Evolutionary conservation across 495 filamentous ascomycete species (phyloP), one percentile per base, ranked within the genome.

Genomic region (Pseudevernia furfuracea): DNA sequence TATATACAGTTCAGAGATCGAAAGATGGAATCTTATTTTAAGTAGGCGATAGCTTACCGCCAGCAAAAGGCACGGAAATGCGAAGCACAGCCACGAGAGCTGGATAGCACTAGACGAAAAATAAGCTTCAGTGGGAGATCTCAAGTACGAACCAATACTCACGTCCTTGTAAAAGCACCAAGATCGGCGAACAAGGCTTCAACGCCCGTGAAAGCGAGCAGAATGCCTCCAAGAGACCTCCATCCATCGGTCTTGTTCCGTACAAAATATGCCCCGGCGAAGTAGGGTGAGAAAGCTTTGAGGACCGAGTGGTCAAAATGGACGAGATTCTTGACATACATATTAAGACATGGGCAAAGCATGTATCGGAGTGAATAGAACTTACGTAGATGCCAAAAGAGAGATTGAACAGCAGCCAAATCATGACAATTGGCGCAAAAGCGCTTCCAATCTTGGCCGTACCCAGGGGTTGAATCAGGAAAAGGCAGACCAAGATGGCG

Each of bases 141-240:
- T 15, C 3, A 4, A 8, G 46, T n/a, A 30, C 7, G 25, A 43
- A 34, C 19, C 10, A 32, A 21, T 63, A 49, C 52, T 46, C 62
- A 76, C 76, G 72, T 67, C 66, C 74, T 72, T 34, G 76, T 79
- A 72, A 90, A 90, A 37, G 88, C 86, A 58, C 88, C 88, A 6
- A 91, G 73, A 66, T 91, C 88, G 8, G 88, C 88, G 67, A 89
- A 91, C 21, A 91, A 76, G 14, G 88, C 87, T 71, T 91, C 88
- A 21, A 89, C 85, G 19, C 87, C 87, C 11, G 87, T 90, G 60
- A 90, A 90, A 3, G 87, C 82, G 5, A 91, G 81, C 12, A 91
- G 67, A 32, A 88, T 83, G 9, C 87, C 88, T 60, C 88, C 88
- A 28, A 91, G 80, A 66, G 78, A 82, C 61, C 74, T 78, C 88